Conservation (phyloP, 1,139 yeast genomes). For the Taphrina flavorubra region DNA sequence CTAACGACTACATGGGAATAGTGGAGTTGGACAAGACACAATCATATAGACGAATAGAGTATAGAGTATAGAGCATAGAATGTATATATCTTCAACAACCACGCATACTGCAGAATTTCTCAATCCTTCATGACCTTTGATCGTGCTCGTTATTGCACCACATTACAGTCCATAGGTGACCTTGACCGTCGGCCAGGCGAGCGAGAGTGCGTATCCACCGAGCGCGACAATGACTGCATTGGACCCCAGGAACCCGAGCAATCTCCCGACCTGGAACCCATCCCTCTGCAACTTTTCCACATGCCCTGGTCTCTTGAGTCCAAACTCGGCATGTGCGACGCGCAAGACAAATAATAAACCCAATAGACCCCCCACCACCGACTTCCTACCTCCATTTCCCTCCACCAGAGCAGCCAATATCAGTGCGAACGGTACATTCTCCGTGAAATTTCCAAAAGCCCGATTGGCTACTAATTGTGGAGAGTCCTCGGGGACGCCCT, state of each 20-base stretch:
- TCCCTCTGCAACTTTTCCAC: conserved; percentile 18
- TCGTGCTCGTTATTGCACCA: too few species aligned
- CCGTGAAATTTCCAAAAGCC: conserved; percentile 27
- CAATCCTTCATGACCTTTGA: background rate
- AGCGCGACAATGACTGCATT: conserved; percentile 19
- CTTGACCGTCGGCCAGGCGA: conserved; percentile 17
- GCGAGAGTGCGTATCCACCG: conserved; percentile 18
- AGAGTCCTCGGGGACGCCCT: conserved; percentile 13
- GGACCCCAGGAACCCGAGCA: conserved; percentile 22
- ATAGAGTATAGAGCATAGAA: background rate
- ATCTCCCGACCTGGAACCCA: conserved; percentile 20
- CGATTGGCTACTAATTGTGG: conserved; percentile 6
- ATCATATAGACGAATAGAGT: background rate
- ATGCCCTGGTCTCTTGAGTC: conserved; percentile 16
- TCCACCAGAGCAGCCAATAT: conserved; percentile 14
- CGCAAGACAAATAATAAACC: conserved; percentile 6
- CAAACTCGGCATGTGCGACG: conserved; percentile 28
- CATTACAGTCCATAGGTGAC: conserved; percentile 6
- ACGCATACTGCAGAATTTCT: background rate
- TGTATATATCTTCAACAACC: background rate
- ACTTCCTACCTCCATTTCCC: background rate
- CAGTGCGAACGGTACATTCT: conserved; percentile 21
- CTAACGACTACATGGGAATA: background rate
- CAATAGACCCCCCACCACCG: background rate
- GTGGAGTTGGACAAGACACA: background rate